Evolutionary conservation across 2,329 filamentous ascomycete genomes (phyloP), one percentile per base, ranked within the genome.

Genomic region (Colletotrichum ledebouriae): DNA sequence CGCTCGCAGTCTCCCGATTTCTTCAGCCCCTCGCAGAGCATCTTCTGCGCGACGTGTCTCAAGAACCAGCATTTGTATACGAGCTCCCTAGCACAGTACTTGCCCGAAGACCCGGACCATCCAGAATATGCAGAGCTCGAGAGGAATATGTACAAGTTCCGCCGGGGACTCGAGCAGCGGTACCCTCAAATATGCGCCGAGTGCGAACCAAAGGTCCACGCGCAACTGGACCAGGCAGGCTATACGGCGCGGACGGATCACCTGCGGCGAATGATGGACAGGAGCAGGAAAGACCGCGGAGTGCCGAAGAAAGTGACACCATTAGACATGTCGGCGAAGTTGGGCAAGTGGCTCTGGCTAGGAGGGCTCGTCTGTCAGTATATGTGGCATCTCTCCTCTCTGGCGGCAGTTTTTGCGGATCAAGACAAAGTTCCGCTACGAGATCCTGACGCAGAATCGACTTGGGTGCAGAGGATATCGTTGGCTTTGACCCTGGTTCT

Each of bases 61-160:
- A 93, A 94, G 78, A 98, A 99, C 78, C 96, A 99, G 77, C 90
- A 92, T 63, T 84, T 98, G 6, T 89, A 94, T 72, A 91, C 90
- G 39, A 86, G 90, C 49, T 89, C 89, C 0, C 84, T 98, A 44
- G 91, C 93, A 3, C 90, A 95, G 67, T 98, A 97, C 78, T 86
- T 97, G 2, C 88, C 89, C 11, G 85, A 86, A 39, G 87, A 91
- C 67, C 82, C 85, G 0, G 82, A 83, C 49, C 87, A 95, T 72
- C 89, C 92, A 0, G 85, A 91, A 59, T 94, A 94, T 76, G 82
- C 81, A 3, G 84, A 88, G 69, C 90, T 90, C 71, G 91, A 94
- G 77, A 85, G 85, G 62, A 86, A 87, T 56, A 91, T 92, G 73
- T 90, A 90, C 71, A 84, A 85, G 41, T 97, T 92, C 77, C 90